These are phyloP conservation scores for Coniophora puteana DNA, from an alignment of 1,284 basidiomycete species.

Conservation along the genomic window DNA sequence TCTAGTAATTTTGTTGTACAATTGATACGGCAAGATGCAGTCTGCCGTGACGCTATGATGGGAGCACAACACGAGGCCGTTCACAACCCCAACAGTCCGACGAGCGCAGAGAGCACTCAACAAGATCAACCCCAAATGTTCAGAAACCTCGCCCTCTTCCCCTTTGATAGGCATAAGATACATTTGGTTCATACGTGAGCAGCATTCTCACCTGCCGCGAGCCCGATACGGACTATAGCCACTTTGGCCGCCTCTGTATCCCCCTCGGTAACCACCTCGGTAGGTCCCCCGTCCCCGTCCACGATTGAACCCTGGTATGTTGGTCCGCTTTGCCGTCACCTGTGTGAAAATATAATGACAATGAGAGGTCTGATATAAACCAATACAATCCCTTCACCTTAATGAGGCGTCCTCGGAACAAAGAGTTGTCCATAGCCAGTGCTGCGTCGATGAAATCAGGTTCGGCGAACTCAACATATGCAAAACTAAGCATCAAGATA, in stretches of 20 bases:
- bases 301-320: constrained; percentile 86
- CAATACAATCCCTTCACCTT: constrained; percentile 54
- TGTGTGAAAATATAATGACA: constrained; percentile 26
- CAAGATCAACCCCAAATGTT: no score
- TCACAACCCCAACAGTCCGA: not conserved
- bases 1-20: no score
- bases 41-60: no score
- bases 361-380: constrained; percentile 4
- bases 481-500: constrained; percentile 60
- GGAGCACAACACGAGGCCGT: not conserved
- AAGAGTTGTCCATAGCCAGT: constrained; percentile 90
- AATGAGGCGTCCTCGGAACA: constrained; percentile 91
- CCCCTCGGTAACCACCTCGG: constrained; percentile 60
- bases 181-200: constrained; percentile 1
- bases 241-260: constrained; percentile 42
- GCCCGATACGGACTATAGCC: constrained; percentile 77
- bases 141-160: constrained; percentile 72
- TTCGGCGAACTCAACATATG: constrained; percentile 98
- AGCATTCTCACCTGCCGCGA: constrained; percentile 67
- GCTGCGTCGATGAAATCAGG: constrained; percentile 92
- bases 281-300: constrained; percentile 78
- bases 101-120: constrained; percentile 4
- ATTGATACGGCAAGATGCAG: no score
- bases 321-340: constrained; percentile 93
- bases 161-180: constrained; percentile 33